A percentile compares a stretch with the other conserved stretches of the same genome.
These are phyloP conservation scores for Puccinia novopanici DNA, from an alignment of 1,284 basidiomycete genomes.

Conservation along the genomic window DNA sequence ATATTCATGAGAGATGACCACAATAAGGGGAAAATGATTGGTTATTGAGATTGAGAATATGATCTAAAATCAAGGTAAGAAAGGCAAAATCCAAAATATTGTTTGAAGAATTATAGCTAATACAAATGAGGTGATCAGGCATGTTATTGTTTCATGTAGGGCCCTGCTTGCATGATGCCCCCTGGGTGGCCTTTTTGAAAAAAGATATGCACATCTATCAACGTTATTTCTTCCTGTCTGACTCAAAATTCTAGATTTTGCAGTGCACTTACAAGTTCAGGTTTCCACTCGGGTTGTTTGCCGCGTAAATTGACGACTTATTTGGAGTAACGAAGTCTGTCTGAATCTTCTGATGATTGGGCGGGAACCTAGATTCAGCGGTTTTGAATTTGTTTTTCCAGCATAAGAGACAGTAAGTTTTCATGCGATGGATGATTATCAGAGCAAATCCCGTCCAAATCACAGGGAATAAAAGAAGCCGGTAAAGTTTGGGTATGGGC, in stretches of 20 bases:
- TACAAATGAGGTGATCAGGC: conserved; percentile 10
- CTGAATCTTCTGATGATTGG: neutral
- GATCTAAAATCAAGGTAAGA: neutral
- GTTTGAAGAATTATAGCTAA: conserved; percentile 12
- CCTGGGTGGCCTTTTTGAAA: neutral
- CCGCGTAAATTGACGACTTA: neutral
- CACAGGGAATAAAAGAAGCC: conserved; percentile 32
- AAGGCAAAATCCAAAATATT: neutral
- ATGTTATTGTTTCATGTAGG: neutral
- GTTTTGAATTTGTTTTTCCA: conserved; percentile 12
- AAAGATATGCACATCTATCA: neutral
- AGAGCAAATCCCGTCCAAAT: conserved; percentile 14
- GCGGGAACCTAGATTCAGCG: neutral
- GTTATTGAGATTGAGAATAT: neutral
- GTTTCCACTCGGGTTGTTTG: neutral
- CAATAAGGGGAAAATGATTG: neutral
- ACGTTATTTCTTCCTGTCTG: neutral
- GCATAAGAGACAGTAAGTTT: conserved; percentile 19
- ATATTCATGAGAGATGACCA: neutral
- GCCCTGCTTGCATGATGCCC: neutral
- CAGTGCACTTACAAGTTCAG: neutral
- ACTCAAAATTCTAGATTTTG: neutral
- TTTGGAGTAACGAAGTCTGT: neutral
- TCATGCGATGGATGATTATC: conserved; percentile 9
- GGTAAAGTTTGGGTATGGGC: conserved; percentile 21